Evolutionary conservation across 192 early-diverging fungal species (phyloP), one percentile per base, ranked within the genome.

Genomic region (Piromyces finnis): DNA sequence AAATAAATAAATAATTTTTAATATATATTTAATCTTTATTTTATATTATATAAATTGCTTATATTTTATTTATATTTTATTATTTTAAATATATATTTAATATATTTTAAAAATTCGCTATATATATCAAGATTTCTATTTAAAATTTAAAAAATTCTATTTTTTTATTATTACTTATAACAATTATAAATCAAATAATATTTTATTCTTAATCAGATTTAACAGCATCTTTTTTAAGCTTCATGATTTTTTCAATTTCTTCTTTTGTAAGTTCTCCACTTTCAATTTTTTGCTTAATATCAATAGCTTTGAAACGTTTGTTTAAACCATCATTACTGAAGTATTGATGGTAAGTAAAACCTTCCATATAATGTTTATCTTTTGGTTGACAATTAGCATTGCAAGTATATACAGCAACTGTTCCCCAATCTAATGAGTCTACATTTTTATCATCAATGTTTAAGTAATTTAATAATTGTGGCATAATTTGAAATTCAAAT

Each of bases 401-500:
- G 84, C 97, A 99, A 28, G 95, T 89, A 83, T 94, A 98, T 16
- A 98, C 86, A 26, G 94, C 86, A 14, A 98, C 82, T 5, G 94
- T 95, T 3, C 97, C 97, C 91, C 94, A 99, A 83, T 99, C 97
- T 30, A 98, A 82, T 16, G 94, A 90, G 81, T 92, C 84, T 0
- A 86, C 80, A 28, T 89, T 88, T 0, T 83, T 87, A 78, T 96
- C 88, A 82, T 95, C 90, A 29, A 98, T 88, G 18, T 85, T 81
- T 29, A 98, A 85, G 81, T 92, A 85, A 82, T 92, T 93, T 78
- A 98, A 87, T 77, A 98, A 87, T 77, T 95, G 95, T 2, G 97
- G 96, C 87, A 97, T 90, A 41, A 96, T 89, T 91, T 99, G 97
- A 83, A 97, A 95, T 85, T 99, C 97, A 83, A 97, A 96, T 29